Conservation (phyloP, 257 asterid genomes). For the Fraxinus anomala region DNA sequence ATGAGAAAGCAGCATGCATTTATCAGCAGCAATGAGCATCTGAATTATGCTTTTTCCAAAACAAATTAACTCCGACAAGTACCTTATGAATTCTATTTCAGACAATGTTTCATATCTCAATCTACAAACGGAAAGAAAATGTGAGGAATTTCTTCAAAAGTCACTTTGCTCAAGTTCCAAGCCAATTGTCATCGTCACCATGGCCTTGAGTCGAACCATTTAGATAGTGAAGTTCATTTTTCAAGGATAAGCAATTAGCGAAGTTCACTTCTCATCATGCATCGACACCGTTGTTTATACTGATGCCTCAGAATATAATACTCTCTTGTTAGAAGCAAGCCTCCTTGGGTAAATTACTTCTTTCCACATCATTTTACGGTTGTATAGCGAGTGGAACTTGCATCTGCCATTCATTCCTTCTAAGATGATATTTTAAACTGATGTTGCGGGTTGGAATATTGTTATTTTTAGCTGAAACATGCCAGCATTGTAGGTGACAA, state of each 20-base stretch:
- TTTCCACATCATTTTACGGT: neutral
- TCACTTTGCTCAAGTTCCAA: neutral
- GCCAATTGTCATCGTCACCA: neutral
- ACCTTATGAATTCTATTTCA: neutral
- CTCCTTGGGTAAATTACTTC: neutral
- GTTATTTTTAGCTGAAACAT: neutral
- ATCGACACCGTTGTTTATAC: neutral
- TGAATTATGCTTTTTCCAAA: neutral
- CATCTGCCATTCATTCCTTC: neutral
- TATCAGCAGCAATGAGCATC: neutral
- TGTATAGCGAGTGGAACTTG: neutral
- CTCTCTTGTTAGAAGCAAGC: neutral
- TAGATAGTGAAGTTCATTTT: neutral
- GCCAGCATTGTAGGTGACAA: neutral
- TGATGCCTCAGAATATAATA: neutral
- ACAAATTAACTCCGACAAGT: neutral
- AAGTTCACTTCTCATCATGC: neutral
- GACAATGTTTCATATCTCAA: neutral
- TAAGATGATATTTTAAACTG: neutral
- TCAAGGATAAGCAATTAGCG: neutral
- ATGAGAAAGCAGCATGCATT: neutral
- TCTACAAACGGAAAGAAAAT: neutral
- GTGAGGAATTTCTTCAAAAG: neutral
- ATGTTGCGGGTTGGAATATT: neutral
- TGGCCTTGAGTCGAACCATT: neutral